Evolutionary conservation across 352 stramenopile species (phyloP).

Genomic region (Phytophthora citricola): DNA sequence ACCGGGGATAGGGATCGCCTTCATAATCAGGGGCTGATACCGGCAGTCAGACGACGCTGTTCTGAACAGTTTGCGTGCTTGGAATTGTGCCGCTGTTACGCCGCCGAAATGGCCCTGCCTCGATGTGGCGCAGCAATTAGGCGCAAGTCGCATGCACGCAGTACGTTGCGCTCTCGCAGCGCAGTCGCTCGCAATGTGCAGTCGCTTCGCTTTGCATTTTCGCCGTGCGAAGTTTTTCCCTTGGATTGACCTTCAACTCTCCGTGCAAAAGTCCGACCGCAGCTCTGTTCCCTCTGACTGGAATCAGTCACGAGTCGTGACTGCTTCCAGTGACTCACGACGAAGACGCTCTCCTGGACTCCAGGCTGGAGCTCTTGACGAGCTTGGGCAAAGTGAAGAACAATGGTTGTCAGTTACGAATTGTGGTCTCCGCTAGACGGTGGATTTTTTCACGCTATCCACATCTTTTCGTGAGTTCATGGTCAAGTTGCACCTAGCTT

Average conservation of each 20-base stretch:
- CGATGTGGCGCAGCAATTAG: constrained; percentile 7
- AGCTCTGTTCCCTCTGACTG: constrained; percentile 1
- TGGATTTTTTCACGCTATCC: constrained; percentile 11
- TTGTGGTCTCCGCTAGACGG: neutral
- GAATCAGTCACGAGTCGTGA: neutral
- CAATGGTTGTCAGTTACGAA: neutral
- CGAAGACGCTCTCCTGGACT: too few relatives aligned
- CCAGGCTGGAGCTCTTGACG: too few relatives aligned
- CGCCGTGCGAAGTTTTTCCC: too few relatives aligned
- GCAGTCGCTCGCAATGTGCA: neutral
- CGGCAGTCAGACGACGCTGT: constrained; percentile 15
- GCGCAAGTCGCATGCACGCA: neutral
- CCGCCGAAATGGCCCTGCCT: constrained; percentile 3
- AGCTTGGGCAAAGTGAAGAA: too few relatives aligned
- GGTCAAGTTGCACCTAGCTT: constrained; percentile 25
- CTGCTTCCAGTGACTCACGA: too few relatives aligned
- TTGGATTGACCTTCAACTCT: neutral
- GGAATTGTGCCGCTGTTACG: constrained; percentile 3
- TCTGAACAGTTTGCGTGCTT: constrained; percentile 7
- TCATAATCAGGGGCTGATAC: constrained; percentile 18
- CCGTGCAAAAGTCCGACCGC: neutral
- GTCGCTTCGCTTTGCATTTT: too few relatives aligned
- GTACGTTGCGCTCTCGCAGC: neutral
- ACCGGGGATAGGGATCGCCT: neutral
- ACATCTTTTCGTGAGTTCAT: neutral